Base-by-base conservation (phyloP, 768 basidiomycete species). In the Russula sp. region DNA sequence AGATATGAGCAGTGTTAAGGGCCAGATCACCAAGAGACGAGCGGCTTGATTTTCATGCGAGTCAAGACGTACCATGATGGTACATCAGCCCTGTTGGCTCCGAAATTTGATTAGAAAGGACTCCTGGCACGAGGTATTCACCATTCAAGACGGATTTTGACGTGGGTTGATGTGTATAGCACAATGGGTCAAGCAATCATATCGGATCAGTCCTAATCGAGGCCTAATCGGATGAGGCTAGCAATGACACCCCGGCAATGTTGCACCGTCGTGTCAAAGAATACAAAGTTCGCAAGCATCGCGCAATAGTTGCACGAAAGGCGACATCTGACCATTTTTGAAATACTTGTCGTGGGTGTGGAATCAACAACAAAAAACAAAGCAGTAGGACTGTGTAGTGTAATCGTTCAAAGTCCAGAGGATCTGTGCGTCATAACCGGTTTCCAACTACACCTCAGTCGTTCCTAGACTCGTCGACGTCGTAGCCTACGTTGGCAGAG, bases 131-230 rank as follows among this genome's bases (percentile, higher is more conserved):
- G 25, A 29, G 25, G 25, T 29, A 29, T 29, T 29, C 25, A 29
- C 25, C 29, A 32, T 13, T 36, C 39, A 36, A 54, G 51, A 39
- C 59, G 59, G 59, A 60, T 34, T 60, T 60, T 60, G 32, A 48
- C 14, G 59, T 55, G 59, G 59, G 32, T 38, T 47, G 29, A 53
- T 60, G 22, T 13, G 39, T 32, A 13, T 22, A 9, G 32, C 16
- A 13, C 29, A 41, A 20, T 18, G 29, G 3, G 7, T 22, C 8
- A 1, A 18, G 25, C 25, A 29, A 29, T 29, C 3, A 29, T 3
- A 29, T 29, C 25, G 25, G 25, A 29, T 29, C 25, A 29, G 25
- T 29, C 25, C 25, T 29, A 29, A 29, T 29, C 25, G 25, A 29
- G 25, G 25, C 25, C 25, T 29, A 29, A 29, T 29, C 25, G 3